Percentiles rank a stretch among this genome's conserved stretches.
Conservation (phyloP, 768 basidiomycete species). For the Piloderma croceum region DNA sequence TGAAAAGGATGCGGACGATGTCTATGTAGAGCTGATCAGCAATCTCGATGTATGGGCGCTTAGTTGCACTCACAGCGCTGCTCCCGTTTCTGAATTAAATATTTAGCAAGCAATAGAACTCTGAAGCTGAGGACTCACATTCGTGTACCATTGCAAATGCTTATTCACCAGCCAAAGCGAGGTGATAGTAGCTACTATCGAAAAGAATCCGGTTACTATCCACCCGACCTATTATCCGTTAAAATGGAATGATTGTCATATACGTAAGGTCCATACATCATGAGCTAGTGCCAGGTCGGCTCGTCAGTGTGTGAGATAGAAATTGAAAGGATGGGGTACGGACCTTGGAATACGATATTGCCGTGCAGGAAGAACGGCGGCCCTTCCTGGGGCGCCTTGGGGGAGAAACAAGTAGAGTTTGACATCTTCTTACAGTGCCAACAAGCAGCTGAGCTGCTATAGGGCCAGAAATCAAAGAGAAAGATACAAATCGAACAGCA, state of each 20-base stretch:
- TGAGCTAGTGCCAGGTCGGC: conserved; percentile 35
- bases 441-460: too few species aligned
- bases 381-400: conserved; percentile 37
- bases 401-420: conserved; percentile 31
- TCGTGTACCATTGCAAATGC: conserved; percentile 68
- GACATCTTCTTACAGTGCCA: too few species aligned
- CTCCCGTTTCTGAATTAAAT: conserved; percentile 51
- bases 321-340: conserved; percentile 10
- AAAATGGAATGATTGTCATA: neutral
- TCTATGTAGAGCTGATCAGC: conserved; percentile 32
- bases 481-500: too few species aligned
- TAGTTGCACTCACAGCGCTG: conserved; percentile 50
- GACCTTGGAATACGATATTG: conserved; percentile 56
- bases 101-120: too few species aligned
- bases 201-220: conserved; percentile 58
- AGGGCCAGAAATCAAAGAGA: too few species aligned
- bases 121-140: conserved; percentile 42
- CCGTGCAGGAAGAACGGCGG: conserved; percentile 62
- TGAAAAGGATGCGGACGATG: conserved; percentile 68
- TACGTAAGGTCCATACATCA: conserved; percentile 37
- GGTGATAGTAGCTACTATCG: conserved; percentile 46
- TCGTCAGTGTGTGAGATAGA: neutral
- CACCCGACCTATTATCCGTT: conserved; percentile 50
- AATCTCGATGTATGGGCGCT: neutral
- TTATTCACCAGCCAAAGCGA: conserved; percentile 73